These are phyloP conservation scores for Botrytis sinoallii DNA, from an alignment of 2,329 filamentous ascomycete genomes.

Conservation along the genomic window DNA sequence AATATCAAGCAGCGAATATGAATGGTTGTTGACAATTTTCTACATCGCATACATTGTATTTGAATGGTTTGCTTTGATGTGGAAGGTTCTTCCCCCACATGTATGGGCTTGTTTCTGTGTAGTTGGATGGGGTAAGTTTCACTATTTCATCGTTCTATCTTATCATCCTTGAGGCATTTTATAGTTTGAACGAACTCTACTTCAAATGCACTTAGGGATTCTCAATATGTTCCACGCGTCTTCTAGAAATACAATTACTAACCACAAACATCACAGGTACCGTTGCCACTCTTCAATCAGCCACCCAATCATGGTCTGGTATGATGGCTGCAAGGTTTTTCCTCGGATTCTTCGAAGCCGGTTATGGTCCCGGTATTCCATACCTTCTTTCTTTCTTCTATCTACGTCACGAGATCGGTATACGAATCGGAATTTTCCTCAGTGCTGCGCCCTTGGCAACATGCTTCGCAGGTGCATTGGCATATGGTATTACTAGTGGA, in stretches of 20 bases:
- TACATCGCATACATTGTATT: slow-evolving; percentile 43
- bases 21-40: slow-evolving; percentile 43
- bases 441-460: slow-evolving; percentile 63
- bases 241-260: not conserved
- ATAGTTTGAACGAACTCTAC: not conserved
- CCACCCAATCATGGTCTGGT: slow-evolving; percentile 37
- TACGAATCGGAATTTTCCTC: slow-evolving; percentile 68
- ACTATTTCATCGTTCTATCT: not conserved
- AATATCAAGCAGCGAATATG: slow-evolving; percentile 43
- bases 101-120: slow-evolving; percentile 40
- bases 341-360: slow-evolving; percentile 40
- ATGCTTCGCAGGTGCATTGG: slow-evolving; percentile 65
- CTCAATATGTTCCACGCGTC: too few relatives aligned
- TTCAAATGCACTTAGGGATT: not conserved
- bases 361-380: slow-evolving; percentile 40
- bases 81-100: slow-evolving; percentile 41
- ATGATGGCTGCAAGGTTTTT: slow-evolving; percentile 41
- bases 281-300: slow-evolving; percentile 46
- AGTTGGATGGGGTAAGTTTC: slow-evolving; percentile 37
- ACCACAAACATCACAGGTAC: not conserved
- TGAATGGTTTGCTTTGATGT: slow-evolving; percentile 41
- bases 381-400: slow-evolving; percentile 49
- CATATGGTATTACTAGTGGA: slow-evolving; percentile 66
- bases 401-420: slow-evolving; percentile 58
- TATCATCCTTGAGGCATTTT: not conserved